Base-by-base conservation (phyloP, 495 filamentous ascomycete genomes). In the Aspergillus affinis region DNA sequence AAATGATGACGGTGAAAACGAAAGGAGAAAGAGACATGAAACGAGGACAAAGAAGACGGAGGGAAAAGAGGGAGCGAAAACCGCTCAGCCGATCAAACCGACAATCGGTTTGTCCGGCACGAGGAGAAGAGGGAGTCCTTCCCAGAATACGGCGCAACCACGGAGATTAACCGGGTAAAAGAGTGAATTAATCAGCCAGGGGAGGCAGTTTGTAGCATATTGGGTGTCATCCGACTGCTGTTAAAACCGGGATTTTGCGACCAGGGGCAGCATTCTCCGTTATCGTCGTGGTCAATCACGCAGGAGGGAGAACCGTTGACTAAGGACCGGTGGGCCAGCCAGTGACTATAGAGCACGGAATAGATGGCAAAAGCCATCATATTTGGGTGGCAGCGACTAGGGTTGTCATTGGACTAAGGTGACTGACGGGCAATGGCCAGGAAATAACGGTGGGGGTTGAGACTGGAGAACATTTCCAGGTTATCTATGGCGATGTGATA, bases 261-360 rank as follows among this genome's bases (percentile, higher is more conserved):
- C 36, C 36, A 41, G 36, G 36, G 36, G 36, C 36, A 29, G 19
- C 6, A 6, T 52, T n/a, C 50, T 52, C 50, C 50, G 50, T 26
- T 52, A 26, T 52, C 50, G 50, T 52, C 23, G 19, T 4, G 18
- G 48, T 49, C 23, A 20, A 26, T 20, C 36, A 26, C 19, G 26
- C 50, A 27, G 50, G 21, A 27, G 23, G 12, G 6, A 18, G 17
- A 18, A 21, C 17, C 50, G 27, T 27, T 27, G 21, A 52, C 27
- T 21, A 27, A 21, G 21, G 50, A 29, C 50, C 20, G 50, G 55
- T 58, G 55, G 55, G 55, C 55, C 55, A 58, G 26, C 18, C 23
- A 29, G 19, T 41, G 50, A 63, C 47, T 36, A 55, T 47, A 21
- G 53, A 48, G 46, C 59, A 61, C 53, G 53, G 52, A 56, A 56